Percentiles rank a stretch among this genome's conserved stretches.
phyloP scores from a whole-genome alignment of 2,329 filamentous ascomycete genomes.

The Scedosporium boydii region DNA sequence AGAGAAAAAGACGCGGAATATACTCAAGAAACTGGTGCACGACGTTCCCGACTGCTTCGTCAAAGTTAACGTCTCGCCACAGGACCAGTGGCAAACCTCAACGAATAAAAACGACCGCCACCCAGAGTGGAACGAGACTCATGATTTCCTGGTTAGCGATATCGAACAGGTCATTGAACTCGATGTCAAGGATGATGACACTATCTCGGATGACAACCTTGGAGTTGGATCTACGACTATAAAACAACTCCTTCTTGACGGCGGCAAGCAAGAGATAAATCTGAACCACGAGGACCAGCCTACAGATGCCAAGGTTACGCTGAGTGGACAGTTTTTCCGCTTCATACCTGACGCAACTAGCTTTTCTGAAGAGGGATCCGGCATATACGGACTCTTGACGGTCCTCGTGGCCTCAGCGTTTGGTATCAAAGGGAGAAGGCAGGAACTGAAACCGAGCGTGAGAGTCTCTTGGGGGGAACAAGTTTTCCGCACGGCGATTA shows the following conservation, averaged over 20 bases:
- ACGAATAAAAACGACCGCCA: constrained; percentile 30
- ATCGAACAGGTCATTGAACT: constrained; percentile 30
- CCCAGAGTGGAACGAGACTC: constrained; percentile 36
- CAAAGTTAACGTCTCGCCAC: constrained; percentile 32
- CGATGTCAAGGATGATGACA: constrained; percentile 34
- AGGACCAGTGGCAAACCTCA: constrained; percentile 31
- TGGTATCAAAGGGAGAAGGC: constrained; percentile 30
- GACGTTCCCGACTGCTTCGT: constrained; percentile 37
- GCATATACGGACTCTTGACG: constrained; percentile 29
- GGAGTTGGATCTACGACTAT: constrained; percentile 29
- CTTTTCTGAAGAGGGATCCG: constrained; percentile 19
- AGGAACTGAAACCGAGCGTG: constrained; percentile 34
- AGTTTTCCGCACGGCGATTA: constrained; percentile 29
- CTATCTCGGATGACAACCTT: constrained; percentile 32
- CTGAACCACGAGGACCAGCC: constrained; percentile 26
- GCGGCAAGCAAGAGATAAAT: constrained; percentile 29
- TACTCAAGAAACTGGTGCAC: constrained; percentile 20
- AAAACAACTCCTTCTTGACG: constrained; percentile 29
- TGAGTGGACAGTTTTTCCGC: constrained; percentile 30
- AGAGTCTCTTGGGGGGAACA: constrained; percentile 19
- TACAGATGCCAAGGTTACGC: constrained; percentile 22
- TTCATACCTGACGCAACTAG: constrained; percentile 26
- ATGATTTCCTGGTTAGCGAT: constrained; percentile 36
- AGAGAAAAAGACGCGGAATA: constrained; percentile 23
- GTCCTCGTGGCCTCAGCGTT: constrained; percentile 31